Evolutionary conservation across 148 eudicot species (phyloP).

Genomic region (Selenicereus undatus): DNA sequence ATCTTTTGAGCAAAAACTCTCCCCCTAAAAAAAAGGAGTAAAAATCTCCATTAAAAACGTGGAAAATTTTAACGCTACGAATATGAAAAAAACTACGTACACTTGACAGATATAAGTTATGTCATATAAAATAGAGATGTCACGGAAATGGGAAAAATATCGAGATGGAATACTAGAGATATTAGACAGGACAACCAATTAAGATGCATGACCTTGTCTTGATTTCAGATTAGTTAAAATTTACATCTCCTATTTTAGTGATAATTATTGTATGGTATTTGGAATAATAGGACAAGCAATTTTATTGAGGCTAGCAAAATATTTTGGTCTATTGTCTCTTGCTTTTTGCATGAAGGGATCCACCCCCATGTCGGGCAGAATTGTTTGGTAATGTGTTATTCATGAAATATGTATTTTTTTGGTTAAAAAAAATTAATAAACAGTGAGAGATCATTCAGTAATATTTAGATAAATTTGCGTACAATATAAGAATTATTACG

Average conservation of each 20-base stretch:
- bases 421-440: no score
- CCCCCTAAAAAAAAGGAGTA: no score
- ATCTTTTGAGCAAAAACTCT: not conserved
- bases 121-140: not conserved
- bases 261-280: not conserved
- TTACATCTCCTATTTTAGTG: not conserved
- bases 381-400: no score
- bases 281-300: not conserved
- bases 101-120: not conserved
- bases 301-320: not conserved
- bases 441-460: no score
- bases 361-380: no score
- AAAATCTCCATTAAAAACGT: not conserved
- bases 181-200: not conserved
- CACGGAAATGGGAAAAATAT: not conserved
- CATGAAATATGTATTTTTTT: no score
- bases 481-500: no score
- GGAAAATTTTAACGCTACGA: not conserved
- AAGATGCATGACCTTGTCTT: not conserved
- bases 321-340: not conserved
- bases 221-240: not conserved
- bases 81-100: not conserved
- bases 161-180: not conserved
- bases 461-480: no score
- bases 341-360: no score